These are phyloP conservation scores for Geotrichum phurueaensis DNA, from an alignment of 1,139 yeast species.

Conservation along the genomic window DNA sequence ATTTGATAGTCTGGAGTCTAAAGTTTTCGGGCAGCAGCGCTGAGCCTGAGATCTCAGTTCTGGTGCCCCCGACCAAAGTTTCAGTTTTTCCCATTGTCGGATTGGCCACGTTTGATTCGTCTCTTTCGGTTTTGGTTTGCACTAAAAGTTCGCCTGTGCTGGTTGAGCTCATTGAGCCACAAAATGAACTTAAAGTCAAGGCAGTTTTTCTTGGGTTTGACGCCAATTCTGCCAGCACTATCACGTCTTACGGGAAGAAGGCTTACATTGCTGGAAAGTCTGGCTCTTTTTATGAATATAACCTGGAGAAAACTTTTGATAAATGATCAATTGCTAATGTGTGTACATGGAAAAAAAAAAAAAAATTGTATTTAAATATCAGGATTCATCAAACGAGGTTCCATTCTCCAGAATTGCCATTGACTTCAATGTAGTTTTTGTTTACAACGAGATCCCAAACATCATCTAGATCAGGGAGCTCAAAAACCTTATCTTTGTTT, in stretches of 20 bases:
- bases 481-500: neutral
- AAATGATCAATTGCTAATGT: neutral
- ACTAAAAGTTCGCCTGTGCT: constrained; percentile 4
- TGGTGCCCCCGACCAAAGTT: neutral
- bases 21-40: neutral
- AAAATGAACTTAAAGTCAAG: neutral
- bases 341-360: neutral
- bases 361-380: neutral
- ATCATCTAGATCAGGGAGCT: constrained; percentile 13
- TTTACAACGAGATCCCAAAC: constrained; percentile 32
- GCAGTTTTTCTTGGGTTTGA: constrained; percentile 12
- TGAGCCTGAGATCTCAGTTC: neutral
- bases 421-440: constrained; percentile 29
- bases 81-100: neutral
- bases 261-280: constrained; percentile 13
- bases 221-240: neutral
- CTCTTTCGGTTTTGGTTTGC: neutral
- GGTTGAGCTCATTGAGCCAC: neutral
- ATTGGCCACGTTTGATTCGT: neutral
- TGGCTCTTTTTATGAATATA: constrained; percentile 1
- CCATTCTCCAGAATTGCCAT: constrained; percentile 37
- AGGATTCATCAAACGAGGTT: constrained; percentile 29
- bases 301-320: neutral
- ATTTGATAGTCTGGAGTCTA: constrained; percentile 3
- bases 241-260: neutral